These are phyloP conservation scores for Glycine soja DNA, from an alignment of 306 rosid species.

Conservation along the genomic window DNA sequence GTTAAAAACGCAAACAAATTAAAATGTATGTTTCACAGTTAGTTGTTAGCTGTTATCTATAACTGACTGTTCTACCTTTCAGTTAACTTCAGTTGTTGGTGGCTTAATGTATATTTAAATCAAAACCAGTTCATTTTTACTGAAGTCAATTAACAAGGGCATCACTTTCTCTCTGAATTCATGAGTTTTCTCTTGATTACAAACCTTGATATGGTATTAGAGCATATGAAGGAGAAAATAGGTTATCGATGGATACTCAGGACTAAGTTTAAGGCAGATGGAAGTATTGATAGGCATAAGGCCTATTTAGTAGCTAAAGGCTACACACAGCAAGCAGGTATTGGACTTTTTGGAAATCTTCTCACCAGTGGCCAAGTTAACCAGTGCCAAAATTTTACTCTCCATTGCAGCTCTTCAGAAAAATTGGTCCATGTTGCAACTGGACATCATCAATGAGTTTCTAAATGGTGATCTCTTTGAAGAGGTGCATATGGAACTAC, in stretches of 20 bases:
- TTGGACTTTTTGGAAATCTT: neutral
- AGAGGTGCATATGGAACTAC: neutral
- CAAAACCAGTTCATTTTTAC: conserved; percentile 5
- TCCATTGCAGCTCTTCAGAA: neutral
- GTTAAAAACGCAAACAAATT: conserved; percentile 25
- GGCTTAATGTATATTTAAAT: neutral
- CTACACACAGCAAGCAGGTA: neutral
- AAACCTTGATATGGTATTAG: neutral
- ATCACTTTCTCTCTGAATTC: neutral
- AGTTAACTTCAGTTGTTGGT: neutral
- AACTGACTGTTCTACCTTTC: neutral
- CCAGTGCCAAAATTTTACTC: neutral
- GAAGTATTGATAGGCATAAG: neutral
- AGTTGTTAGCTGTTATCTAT: neutral
- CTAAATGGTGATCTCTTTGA: neutral
- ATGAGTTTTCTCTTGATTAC: neutral
- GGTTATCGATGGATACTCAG: neutral
- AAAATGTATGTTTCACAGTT: conserved; percentile 1
- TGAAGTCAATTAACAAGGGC: neutral
- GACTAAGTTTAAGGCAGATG: neutral
- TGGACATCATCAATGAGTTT: neutral
- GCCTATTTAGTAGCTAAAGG: neutral
- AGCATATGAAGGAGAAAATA: neutral
- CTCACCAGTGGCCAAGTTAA: neutral
- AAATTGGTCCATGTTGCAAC: neutral